Conservation (phyloP, 345 rosid genomes). For the Brassica nigra region DNA sequence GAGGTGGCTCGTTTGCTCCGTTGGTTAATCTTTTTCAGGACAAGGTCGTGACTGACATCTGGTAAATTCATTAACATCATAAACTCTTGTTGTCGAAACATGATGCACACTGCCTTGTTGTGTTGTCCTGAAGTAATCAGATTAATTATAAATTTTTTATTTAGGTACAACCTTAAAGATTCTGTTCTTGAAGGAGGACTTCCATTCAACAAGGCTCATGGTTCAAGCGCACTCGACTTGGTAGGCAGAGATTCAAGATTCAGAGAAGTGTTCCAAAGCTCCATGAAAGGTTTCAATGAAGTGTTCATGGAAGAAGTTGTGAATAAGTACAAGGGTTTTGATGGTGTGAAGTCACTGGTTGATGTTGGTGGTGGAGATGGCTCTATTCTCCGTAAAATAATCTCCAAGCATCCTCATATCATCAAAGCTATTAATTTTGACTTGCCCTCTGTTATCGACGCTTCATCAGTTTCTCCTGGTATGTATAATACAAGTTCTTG, state of each 20-base stretch:
- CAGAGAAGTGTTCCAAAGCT: conserved; percentile 38
- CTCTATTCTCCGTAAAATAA: conserved; percentile 47
- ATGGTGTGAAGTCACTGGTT: conserved; percentile 33
- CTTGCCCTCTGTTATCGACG: conserved; percentile 41
- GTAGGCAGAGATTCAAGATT: conserved; percentile 43
- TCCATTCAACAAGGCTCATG: conserved; percentile 59
- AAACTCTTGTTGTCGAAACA: conserved; percentile 8
- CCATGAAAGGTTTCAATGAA: conserved; percentile 48
- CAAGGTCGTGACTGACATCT: conserved; percentile 32
- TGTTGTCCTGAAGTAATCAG: not conserved
- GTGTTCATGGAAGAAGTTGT: conserved; percentile 44
- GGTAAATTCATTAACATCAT: conserved; percentile 25
- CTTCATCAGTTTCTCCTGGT: conserved; percentile 45
- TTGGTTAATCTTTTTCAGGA: conserved; percentile 37
- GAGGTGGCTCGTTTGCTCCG: conserved; percentile 36
- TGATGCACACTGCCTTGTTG: not conserved
- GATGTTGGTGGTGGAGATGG: conserved; percentile 64
- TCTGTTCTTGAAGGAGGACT: conserved; percentile 50
- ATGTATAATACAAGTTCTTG: not conserved
- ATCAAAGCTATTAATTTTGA: conserved; percentile 56
- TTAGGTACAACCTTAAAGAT: conserved; percentile 53
- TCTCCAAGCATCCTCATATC: conserved; percentile 47
- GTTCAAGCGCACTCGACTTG: conserved; percentile 40
- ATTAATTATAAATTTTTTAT: not conserved
- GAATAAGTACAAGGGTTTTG: conserved; percentile 49